phyloP scores from a whole-genome alignment of 371 early-diverging fungal genomes.

The Syncephalastrum racemosum region DNA sequence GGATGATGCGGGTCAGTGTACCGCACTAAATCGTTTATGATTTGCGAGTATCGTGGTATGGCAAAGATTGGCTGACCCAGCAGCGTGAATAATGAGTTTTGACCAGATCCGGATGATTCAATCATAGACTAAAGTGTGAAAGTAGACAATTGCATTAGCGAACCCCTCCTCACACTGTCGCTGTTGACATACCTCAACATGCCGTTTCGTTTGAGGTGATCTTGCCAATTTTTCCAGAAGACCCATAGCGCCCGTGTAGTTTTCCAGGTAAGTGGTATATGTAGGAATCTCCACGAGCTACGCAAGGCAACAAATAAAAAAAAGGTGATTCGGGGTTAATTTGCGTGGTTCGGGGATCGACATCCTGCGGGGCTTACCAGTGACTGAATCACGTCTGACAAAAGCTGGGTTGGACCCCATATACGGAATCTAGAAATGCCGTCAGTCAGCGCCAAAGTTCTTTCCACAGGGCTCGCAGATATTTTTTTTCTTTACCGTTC shows the following conservation, averaged over 20 bases:
- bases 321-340: not conserved
- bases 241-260: conserved; percentile 16
- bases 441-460: too few species aligned
- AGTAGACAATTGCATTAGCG: too few species aligned
- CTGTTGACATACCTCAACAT: conserved; percentile 16
- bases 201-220: conserved; percentile 12
- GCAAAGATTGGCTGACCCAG: conserved; percentile 18
- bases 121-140: conserved; percentile 7
- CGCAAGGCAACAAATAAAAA: not conserved
- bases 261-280: conserved; percentile 19
- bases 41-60: conserved; percentile 18
- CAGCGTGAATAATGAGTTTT: conserved; percentile 13
- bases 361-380: conserved; percentile 13
- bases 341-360: not conserved
- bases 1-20: conserved; percentile 26
- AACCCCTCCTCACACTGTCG: too few species aligned
- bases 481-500: conserved; percentile 15
- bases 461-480: too few species aligned
- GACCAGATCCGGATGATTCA: conserved; percentile 12
- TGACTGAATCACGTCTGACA: conserved; percentile 21
- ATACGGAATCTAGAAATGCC: conserved; percentile 19
- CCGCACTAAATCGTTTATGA: conserved; percentile 14
- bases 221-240: conserved; percentile 17
- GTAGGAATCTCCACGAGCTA: conserved; percentile 14
- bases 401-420: conserved; percentile 27